phyloP scores from a whole-genome alignment of 73 alveolate species.

The Diophrys appendiculata region DNA sequence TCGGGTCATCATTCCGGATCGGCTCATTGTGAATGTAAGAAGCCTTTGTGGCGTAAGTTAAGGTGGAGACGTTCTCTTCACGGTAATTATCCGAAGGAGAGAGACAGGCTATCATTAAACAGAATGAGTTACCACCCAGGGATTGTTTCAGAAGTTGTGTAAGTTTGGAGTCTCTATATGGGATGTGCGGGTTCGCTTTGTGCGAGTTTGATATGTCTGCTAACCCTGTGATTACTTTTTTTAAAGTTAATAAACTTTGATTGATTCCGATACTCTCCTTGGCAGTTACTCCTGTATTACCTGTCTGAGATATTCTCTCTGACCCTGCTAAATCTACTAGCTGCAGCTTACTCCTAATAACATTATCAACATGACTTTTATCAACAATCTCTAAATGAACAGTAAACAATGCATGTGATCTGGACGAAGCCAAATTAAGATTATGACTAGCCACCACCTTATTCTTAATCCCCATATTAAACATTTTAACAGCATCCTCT shows the following conservation, averaged over 20 bases:
- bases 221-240: slow-evolving; percentile 92
- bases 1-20: slow-evolving; percentile 88
- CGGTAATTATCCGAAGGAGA: slow-evolving; percentile 84
- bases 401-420: slow-evolving; percentile 95
- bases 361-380: slow-evolving; percentile 70
- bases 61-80: slow-evolving; percentile 94
- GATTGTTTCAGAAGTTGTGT: slow-evolving; percentile 91
- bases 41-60: slow-evolving; percentile 96
- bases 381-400: slow-evolving; percentile 78
- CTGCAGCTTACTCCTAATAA: slow-evolving; percentile 79
- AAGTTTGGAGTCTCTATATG: slow-evolving; percentile 96
- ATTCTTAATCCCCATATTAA: slow-evolving; percentile 84
- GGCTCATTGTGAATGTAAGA: slow-evolving; percentile 91
- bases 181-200: slow-evolving; percentile 71
- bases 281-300: slow-evolving; percentile 84
- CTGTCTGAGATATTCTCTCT: slow-evolving; percentile 88
- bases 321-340: slow-evolving; percentile 98
- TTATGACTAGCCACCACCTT: slow-evolving; percentile 92
- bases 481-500: slow-evolving; percentile 74
- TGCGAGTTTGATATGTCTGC: slow-evolving; percentile 72
- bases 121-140: slow-evolving; percentile 94
- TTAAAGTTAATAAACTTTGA: slow-evolving; percentile 90
- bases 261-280: slow-evolving; percentile 96
- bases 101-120: slow-evolving; percentile 96
- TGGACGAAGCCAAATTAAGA: slow-evolving; percentile 84